These are phyloP conservation scores for Pseudomassariella vexata DNA, from an alignment of 2,329 filamentous ascomycete species.

Conservation along the genomic window DNA sequence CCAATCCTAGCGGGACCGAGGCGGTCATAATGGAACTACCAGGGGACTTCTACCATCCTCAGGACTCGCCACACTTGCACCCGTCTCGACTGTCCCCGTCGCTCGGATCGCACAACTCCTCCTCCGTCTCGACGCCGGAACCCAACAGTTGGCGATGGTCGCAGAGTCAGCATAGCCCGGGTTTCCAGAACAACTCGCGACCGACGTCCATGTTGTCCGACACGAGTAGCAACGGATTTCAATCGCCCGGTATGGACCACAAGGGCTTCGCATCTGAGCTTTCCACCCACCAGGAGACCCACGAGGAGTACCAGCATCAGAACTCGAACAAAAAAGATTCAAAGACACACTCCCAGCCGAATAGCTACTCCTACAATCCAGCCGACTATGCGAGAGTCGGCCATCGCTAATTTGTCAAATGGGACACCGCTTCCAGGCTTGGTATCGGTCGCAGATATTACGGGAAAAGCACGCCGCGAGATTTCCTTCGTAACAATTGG, in stretches of 20 bases:
- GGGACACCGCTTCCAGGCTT: too few species aligned
- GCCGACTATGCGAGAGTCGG: constrained; percentile 6
- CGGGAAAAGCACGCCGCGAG: too few species aligned
- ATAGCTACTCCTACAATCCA: constrained; percentile 12
- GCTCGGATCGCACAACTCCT: constrained; percentile 15
- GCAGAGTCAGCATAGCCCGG: constrained; percentile 24
- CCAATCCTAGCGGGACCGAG: constrained; percentile 3
- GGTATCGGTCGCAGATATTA: too few species aligned
- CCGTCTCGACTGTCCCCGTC: constrained; percentile 26
- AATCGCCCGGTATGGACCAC: constrained; percentile 33
- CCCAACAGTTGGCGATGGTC: constrained; percentile 36
- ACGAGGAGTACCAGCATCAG: constrained; percentile 34
- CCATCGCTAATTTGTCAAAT: too few species aligned
- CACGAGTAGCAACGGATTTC: constrained; percentile 21
- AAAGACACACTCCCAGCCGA: constrained; percentile 12
- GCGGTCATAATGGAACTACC: constrained; percentile 32
- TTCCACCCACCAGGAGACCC: constrained; percentile 40
- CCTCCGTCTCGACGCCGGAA: too few species aligned
- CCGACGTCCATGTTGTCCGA: constrained; percentile 30
- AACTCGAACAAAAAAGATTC: constrained; percentile 16
- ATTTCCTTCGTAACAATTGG: too few species aligned
- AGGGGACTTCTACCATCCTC: constrained; percentile 42
- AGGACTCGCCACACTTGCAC: constrained; percentile 21
- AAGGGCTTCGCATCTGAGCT: constrained; percentile 37
- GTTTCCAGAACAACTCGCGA: constrained; percentile 21